These are phyloP conservation scores for Apophysomyces ossiformis DNA, from an alignment of 371 early-diverging fungal genomes.

Conservation along the genomic window DNA sequence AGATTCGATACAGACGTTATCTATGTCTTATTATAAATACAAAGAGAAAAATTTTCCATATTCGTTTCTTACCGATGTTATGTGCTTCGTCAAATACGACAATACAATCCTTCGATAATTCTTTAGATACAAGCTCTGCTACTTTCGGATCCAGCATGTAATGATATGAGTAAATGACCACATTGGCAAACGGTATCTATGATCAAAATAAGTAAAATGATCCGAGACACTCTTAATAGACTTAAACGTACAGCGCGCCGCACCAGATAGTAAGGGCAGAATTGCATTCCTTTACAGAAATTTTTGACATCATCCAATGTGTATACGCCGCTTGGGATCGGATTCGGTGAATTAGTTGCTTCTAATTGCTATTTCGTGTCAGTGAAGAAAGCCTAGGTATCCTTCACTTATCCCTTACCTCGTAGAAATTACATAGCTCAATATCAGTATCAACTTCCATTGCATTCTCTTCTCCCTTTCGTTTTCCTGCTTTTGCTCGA, in stretches of 20 bases:
- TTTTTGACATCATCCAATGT: conserved; percentile 93
- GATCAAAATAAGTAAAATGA: background rate
- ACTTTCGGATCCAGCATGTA: conserved; percentile 99
- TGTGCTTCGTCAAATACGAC: conserved; percentile 99
- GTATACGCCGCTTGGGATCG: conserved; percentile 93
- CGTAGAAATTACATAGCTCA: conserved; percentile 85
- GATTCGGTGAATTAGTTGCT: conserved; percentile 67
- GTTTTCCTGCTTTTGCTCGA: conserved; percentile 71
- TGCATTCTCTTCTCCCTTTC: conserved; percentile 26
- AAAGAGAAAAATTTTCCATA: background rate
- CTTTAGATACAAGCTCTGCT: conserved; percentile 94
- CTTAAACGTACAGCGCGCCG: conserved; percentile 72
- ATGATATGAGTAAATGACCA: conserved; percentile 99
- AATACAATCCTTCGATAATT: conserved; percentile 93
- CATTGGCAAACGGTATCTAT: conserved; percentile 90
- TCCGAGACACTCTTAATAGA: background rate
- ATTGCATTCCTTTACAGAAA: conserved; percentile 71
- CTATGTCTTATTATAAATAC: conserved; percentile 38
- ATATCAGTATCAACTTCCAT: conserved; percentile 51
- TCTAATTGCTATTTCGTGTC: conserved; percentile 57
- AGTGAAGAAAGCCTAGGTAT: background rate
- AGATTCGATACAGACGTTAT: conserved; percentile 98
- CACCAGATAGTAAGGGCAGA: conserved; percentile 97
- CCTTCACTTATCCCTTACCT: conserved; percentile 45
- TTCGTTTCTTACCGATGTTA: conserved; percentile 89